phyloP scores from a whole-genome alignment of 306 rosid genomes.

The Geum urbanum region DNA sequence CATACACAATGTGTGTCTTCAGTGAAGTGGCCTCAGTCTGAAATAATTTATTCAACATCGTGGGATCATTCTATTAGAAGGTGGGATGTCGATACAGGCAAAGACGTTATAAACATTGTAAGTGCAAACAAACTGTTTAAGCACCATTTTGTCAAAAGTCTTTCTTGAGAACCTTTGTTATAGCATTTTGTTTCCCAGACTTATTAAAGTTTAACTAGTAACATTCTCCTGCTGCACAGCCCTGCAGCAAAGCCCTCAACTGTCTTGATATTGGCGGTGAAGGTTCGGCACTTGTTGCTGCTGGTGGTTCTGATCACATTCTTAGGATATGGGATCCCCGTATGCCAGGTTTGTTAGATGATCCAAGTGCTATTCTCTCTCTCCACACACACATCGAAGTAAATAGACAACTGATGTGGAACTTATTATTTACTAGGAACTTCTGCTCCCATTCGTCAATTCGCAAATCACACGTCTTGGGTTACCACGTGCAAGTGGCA shows the following conservation, averaged over 20 bases:
- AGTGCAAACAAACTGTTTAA: conserved; percentile 29
- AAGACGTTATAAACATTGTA: conserved; percentile 53
- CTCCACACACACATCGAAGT: neutral
- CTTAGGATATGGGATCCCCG: conserved; percentile 98
- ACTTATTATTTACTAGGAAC: conserved; percentile 48
- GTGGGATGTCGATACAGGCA: conserved; percentile 87
- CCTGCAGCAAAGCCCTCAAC: conserved; percentile 69
- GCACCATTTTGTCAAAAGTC: neutral
- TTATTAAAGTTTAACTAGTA: conserved; percentile 16
- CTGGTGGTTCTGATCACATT: conserved; percentile 81
- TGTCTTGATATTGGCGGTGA: conserved; percentile 93
- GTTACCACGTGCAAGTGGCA: conserved; percentile 86
- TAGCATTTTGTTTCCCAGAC: neutral
- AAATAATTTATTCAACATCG: conserved; percentile 76
- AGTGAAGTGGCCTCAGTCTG: conserved; percentile 71
- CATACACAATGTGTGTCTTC: conserved; percentile 90
- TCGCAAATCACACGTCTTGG: conserved; percentile 82
- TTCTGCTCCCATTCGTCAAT: conserved; percentile 76
- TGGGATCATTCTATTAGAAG: conserved; percentile 86
- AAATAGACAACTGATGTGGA: conserved; percentile 6
- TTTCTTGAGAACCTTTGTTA: neutral
- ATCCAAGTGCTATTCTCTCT: conserved; percentile 4
- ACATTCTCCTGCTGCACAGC: conserved; percentile 41
- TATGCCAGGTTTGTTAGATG: conserved; percentile 62
- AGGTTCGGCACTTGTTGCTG: conserved; percentile 69